Evolutionary conservation across 495 filamentous ascomycete genomes (phyloP).

Genomic region (Podospora pseudoanserina): DNA sequence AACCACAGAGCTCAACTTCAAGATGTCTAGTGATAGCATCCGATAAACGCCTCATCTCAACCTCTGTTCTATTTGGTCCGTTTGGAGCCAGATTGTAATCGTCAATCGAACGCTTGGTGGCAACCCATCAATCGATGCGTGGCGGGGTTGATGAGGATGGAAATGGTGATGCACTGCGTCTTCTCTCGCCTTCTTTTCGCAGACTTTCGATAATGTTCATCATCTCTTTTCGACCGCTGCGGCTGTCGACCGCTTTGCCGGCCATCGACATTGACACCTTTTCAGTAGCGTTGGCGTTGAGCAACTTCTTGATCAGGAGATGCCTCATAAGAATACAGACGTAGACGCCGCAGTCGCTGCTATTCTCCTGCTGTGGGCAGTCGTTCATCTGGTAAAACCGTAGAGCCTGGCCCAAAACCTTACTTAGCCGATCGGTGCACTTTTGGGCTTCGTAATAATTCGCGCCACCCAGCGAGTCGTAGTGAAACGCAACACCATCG

Average conservation of each 20-base stretch:
- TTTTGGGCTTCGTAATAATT: conserved; percentile 70
- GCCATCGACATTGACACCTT: conserved; percentile 94
- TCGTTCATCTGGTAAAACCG: conserved; percentile 75
- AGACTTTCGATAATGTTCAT: conserved; percentile 76
- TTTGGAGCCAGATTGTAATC: too few species aligned
- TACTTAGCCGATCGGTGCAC: conserved; percentile 62
- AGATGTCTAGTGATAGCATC: not conserved
- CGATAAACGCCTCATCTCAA: not conserved
- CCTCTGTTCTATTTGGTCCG: too few species aligned
- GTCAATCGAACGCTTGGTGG: not conserved
- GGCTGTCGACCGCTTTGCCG: conserved; percentile 72
- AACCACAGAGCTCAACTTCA: not conserved
- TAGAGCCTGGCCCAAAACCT: conserved; percentile 62
- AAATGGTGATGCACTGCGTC: conserved; percentile 44
- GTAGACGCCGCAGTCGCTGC: conserved; percentile 91
- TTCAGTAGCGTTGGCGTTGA: conserved; percentile 67
- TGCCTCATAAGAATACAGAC: conserved; percentile 93
- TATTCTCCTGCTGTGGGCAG: conserved; percentile 86
- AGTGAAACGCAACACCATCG: conserved; percentile 92
- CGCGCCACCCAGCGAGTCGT: conserved; percentile 78
- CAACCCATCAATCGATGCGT: conserved; percentile 31
- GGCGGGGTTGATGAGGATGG: conserved; percentile 33
- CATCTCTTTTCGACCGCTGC: conserved; percentile 78
- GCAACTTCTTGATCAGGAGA: conserved; percentile 75
- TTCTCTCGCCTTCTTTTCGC: conserved; percentile 74